Evolutionary conservation across 148 eudicot genomes (phyloP), one percentile per base, ranked within the genome.

Genomic region (Selenicereus undatus): DNA sequence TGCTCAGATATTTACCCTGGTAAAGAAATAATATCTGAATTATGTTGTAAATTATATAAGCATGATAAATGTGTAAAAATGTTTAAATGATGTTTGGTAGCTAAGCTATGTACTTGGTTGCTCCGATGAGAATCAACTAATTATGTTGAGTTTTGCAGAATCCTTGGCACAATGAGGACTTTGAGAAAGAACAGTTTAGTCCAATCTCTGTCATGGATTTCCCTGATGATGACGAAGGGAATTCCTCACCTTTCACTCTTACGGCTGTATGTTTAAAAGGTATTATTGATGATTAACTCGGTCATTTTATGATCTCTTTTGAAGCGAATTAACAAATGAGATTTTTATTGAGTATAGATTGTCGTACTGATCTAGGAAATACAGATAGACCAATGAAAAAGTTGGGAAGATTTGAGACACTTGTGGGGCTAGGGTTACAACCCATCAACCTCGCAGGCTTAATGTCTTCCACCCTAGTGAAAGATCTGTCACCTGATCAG

Each of bases 201-300:
- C 97, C 95, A 18, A 87, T 89, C 12, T 93, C 95, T 0, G 87
- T 92, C 29, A 79, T 93, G 80, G 93, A 93, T 68, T 89, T 90
- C 65, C 91, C 88, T 26, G 83, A 84, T 36, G 86, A 87, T 39
- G 89, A 89, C 20, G 89, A 88, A 22, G 91, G 87, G 79, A 87
- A 81, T 17, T 85, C 90, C 10, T 89, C 94, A 1, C 93, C 94
- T 73, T 88, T 89, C 71, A 86, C 87, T 22, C 77, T 68, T 22
- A 87, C 87, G 20, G 76, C 79, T 21, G 74, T 85, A 12, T 84
- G 79, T n/a, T 39, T 88, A 26, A 87, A 90, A 91, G 95, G 95
- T 93, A 16, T 68, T 3, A 24, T 62, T 8, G 26, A 3, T 58
- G 5, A 18, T 48, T 11, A 48, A 11, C 52, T 12, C 52, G 14